Conservation (phyloP, 768 basidiomycete genomes). For the Cystofilobasidium ferigula region DNA sequence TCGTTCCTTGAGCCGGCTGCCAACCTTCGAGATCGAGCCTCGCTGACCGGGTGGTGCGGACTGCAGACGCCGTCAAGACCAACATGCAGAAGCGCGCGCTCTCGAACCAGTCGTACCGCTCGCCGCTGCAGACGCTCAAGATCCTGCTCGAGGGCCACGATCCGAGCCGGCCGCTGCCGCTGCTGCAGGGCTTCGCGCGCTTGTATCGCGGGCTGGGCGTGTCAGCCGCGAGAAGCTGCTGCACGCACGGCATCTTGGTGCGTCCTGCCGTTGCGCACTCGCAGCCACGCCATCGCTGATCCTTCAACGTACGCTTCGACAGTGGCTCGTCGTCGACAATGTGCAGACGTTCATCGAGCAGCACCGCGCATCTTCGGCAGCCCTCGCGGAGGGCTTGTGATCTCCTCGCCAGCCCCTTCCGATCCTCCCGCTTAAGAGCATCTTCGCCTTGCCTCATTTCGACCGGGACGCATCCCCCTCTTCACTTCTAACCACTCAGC, state of each 20-base stretch:
- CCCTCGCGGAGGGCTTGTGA: too few relatives aligned
- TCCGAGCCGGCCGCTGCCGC: conserved; percentile 32
- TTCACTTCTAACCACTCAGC: not conserved
- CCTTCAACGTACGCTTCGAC: not conserved
- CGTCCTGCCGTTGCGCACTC: not conserved
- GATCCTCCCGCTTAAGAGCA: not conserved
- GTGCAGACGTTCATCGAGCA: conserved; percentile 8
- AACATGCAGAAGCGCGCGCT: conserved; percentile 89
- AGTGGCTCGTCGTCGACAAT: conserved; percentile 25
- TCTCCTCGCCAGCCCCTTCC: not conserved
- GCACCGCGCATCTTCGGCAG: not conserved
- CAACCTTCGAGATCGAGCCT: not conserved
- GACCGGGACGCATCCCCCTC: not conserved
- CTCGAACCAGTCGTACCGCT: conserved; percentile 62
- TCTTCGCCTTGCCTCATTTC: not conserved
- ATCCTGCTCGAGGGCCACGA: conserved; percentile 14
- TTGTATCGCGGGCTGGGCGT: conserved; percentile 70
- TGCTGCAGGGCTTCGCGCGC: conserved; percentile 63
- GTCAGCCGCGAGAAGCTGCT: conserved; percentile 58
- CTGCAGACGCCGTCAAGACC: conserved; percentile 46
- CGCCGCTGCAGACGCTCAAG: conserved; percentile 45
- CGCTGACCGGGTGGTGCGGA: conserved; percentile 39
- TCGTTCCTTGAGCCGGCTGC: conserved; percentile 40
- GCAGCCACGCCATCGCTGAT: not conserved
- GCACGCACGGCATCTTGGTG: conserved; percentile 22